Evolutionary conservation across 352 stramenopile genomes (phyloP), one percentile per base, ranked within the genome.

Genomic region (Sclerospora graminicola): DNA sequence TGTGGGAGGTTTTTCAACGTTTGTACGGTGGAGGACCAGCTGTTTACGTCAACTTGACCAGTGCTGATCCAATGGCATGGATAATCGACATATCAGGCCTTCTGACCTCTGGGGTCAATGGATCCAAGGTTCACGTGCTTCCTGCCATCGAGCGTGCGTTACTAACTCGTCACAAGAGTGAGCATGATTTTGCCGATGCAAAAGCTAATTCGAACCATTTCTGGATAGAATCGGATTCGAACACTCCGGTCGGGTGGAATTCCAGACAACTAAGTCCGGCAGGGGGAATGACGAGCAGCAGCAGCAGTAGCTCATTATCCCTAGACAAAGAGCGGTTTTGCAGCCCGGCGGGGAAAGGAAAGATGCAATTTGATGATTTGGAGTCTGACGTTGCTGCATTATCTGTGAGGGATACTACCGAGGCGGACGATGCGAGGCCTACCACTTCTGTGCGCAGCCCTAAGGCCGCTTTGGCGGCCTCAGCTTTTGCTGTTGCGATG

Each of bases 401-500:
- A 21, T 42, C 54, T 0, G 32, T 63, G 10, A 39, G 20, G 14
- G 46, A 32, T n/a, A 16, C 41, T 6, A 37, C 52, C 9, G 52
- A 54, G 9, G 35, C 38, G 14, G 56, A 61, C 8, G 59, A 60
- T 9, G 56, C 63, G 14, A 44, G 47, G 9, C 43, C 48, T 0
- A 57, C 43, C 2, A 55, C 53, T 14, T 63, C 49, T 18, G 49
- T 35, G 33, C 66, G 45, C 28, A 70, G 41, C 54, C 61, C 61
- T n/a, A 64, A 61, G 0, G 69, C 69, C 24, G 67, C 58, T 14
- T 62, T 66, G 7, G 71, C 75, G 9, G 71, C 71, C 19, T 84
- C 69, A 1, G 75, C 75, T 8, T 87, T 87, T 54, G 75, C 75
- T 21, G 51, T 87, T 7, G 75, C 75, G 9, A 87, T 87, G 75